Conservation (phyloP, 2,329 filamentous ascomycete species). For the Biscogniauxia marginata region DNA sequence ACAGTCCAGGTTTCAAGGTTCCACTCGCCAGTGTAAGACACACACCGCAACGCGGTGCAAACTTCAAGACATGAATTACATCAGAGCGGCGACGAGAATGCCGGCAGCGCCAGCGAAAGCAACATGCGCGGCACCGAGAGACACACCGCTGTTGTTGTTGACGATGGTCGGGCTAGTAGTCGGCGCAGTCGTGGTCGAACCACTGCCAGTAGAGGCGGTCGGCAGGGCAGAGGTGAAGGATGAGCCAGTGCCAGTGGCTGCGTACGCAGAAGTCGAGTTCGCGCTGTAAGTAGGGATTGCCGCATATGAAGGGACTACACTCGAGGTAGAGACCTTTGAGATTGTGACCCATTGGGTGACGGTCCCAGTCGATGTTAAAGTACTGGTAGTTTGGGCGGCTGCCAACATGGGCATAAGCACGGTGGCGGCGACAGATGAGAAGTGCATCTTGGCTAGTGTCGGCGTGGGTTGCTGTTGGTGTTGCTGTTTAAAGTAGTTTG, state of each 20-base stretch:
- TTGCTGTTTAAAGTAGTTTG: slow-evolving; percentile 4
- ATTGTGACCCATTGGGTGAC: slow-evolving; percentile 54
- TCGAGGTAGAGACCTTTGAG: slow-evolving; percentile 38
- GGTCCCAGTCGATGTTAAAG: slow-evolving; percentile 49
- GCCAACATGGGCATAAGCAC: slow-evolving; percentile 54
- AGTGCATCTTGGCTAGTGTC: slow-evolving; percentile 38
- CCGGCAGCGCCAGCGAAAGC: slow-evolving; percentile 50
- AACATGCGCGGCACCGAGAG: slow-evolving; percentile 43
- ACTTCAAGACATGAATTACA: slow-evolving; percentile 39
- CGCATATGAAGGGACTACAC: slow-evolving; percentile 33
- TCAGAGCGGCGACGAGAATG: slow-evolving; percentile 48
- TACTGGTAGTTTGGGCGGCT: slow-evolving; percentile 41
- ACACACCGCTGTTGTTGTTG: slow-evolving; percentile 42
- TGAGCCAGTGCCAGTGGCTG: slow-evolving; percentile 30
- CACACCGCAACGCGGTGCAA: slow-evolving; percentile 10
- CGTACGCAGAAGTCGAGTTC: slow-evolving; percentile 36
- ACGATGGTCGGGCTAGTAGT: slow-evolving; percentile 35
- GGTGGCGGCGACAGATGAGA: slow-evolving; percentile 46
- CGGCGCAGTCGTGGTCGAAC: slow-evolving; percentile 23
- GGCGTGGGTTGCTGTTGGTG: slow-evolving; percentile 1
- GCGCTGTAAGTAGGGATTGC: slow-evolving; percentile 31
- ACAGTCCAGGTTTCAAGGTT: slow-evolving; percentile 1
- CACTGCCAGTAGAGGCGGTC: slow-evolving; percentile 30
- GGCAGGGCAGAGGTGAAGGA: slow-evolving; percentile 27
- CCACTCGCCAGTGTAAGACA: slow-evolving; percentile 8